These are phyloP conservation scores for Leptosphaerulina australis DNA, from an alignment of 2,329 filamentous ascomycete species.

Conservation along the genomic window DNA sequence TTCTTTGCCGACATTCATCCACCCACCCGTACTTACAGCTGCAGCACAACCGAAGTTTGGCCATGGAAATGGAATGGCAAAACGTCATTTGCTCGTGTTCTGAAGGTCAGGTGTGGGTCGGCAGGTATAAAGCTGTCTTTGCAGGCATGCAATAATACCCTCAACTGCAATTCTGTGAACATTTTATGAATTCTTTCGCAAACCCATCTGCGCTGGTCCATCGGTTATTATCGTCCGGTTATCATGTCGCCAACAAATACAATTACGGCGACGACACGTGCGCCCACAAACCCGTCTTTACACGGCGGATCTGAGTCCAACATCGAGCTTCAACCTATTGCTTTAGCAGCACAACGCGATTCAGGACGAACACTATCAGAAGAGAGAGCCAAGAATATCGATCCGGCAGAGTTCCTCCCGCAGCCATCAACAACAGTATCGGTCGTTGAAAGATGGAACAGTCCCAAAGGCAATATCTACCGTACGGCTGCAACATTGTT, in stretches of 20 bases:
- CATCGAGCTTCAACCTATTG: slow-evolving; percentile 17
- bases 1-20: slow-evolving; percentile 1
- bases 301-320: slow-evolving; percentile 3
- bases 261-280: slow-evolving; percentile 7
- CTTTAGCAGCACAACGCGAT: slow-evolving; percentile 1
- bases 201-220: background rate
- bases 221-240: background rate
- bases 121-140: background rate
- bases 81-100: background rate
- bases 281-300: background rate
- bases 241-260: slow-evolving; percentile 22
- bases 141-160: background rate
- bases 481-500: slow-evolving; percentile 64
- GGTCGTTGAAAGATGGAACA: slow-evolving; percentile 65
- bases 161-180: background rate
- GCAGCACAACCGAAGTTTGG: slow-evolving; percentile 1
- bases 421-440: slow-evolving; percentile 51
- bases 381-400: slow-evolving; percentile 17
- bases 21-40: background rate
- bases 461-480: slow-evolving; percentile 61
- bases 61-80: background rate
- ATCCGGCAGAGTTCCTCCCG: slow-evolving; percentile 47
- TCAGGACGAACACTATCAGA: slow-evolving; percentile 5
- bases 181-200: background rate
- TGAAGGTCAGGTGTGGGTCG: background rate